phyloP scores from a whole-genome alignment of 495 filamentous ascomycete species.

The Penicillium fimorum region DNA sequence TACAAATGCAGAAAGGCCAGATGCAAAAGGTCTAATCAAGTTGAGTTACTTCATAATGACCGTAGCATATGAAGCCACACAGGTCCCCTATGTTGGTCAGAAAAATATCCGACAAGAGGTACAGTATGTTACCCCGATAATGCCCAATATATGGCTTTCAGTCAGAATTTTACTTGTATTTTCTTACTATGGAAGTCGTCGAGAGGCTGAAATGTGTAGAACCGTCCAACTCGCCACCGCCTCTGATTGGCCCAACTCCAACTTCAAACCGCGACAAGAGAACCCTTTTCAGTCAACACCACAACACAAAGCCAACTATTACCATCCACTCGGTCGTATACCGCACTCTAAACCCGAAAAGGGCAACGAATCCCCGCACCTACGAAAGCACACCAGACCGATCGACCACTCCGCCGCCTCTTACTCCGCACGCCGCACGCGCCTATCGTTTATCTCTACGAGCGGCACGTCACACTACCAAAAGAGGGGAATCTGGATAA shows the following conservation, averaged over 20 bases:
- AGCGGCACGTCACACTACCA: slow-evolving; percentile 6
- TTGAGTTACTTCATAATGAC: no score
- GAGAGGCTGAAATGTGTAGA: not conserved
- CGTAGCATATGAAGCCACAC: not conserved
- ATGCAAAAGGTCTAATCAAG: no score
- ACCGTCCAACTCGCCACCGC: slow-evolving; percentile 16
- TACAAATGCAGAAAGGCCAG: no score
- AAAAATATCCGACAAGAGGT: no score
- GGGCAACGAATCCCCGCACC: not conserved
- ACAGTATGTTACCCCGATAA: no score
- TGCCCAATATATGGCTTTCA: no score
- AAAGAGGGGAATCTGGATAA: not conserved
- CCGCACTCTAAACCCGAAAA: not conserved
- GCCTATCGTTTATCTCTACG: not conserved
- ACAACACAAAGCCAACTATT: not conserved
- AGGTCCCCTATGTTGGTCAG: no score
- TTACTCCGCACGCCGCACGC: slow-evolving; percentile 26
- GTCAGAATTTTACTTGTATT: not conserved
- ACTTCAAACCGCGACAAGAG: slow-evolving; percentile 11
- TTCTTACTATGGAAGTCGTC: not conserved
- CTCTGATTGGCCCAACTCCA: slow-evolving; percentile 21
- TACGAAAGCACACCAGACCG: not conserved
- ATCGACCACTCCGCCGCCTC: slow-evolving; percentile 6
- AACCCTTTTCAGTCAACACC: slow-evolving; percentile 7
- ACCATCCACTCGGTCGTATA: not conserved